Evolutionary conservation across 2,329 filamentous ascomycete genomes (phyloP).

Genomic region (Aspergillus sergii): DNA sequence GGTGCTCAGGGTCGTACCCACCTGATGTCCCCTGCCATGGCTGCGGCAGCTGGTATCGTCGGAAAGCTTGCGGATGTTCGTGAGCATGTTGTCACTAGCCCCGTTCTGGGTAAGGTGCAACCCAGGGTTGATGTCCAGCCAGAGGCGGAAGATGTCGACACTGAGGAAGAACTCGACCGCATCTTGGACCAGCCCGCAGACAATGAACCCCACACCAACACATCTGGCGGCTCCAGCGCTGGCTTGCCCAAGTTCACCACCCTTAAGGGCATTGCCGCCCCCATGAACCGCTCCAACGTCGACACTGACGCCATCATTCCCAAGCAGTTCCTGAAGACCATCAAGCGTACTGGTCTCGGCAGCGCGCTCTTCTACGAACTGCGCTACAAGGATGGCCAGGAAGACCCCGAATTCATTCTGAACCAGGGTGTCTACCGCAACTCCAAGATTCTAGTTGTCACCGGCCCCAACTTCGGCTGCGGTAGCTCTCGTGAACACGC

Average conservation of each 20-base stretch:
- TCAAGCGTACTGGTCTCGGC: slow-evolving; percentile 94
- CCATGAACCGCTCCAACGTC: slow-evolving; percentile 84
- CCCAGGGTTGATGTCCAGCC: slow-evolving; percentile 64
- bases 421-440: slow-evolving; percentile 85
- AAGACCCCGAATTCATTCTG: slow-evolving; percentile 81
- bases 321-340: slow-evolving; percentile 99
- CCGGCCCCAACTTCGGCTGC: slow-evolving; percentile 93
- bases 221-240: slow-evolving; percentile 48
- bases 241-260: slow-evolving; percentile 83
- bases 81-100: slow-evolving; percentile 63
- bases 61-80: slow-evolving; percentile 93
- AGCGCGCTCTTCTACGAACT: slow-evolving; percentile 83
- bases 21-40: slow-evolving; percentile 96
- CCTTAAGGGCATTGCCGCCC: slow-evolving; percentile 84
- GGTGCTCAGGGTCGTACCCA: slow-evolving; percentile 90
- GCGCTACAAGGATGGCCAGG: slow-evolving; percentile 74
- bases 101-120: slow-evolving; percentile 53
- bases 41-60: slow-evolving; percentile 83
- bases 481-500: slow-evolving; percentile 92
- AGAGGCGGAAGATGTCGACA: slow-evolving; percentile 59
- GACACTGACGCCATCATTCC: slow-evolving; percentile 99
- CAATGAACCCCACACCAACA: slow-evolving; percentile 65
- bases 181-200: slow-evolving; percentile 67
- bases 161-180: slow-evolving; percentile 65
- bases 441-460: slow-evolving; percentile 87